Evolutionary conservation across 768 basidiomycete species (phyloP).

Genomic region (Galerina marginata): DNA sequence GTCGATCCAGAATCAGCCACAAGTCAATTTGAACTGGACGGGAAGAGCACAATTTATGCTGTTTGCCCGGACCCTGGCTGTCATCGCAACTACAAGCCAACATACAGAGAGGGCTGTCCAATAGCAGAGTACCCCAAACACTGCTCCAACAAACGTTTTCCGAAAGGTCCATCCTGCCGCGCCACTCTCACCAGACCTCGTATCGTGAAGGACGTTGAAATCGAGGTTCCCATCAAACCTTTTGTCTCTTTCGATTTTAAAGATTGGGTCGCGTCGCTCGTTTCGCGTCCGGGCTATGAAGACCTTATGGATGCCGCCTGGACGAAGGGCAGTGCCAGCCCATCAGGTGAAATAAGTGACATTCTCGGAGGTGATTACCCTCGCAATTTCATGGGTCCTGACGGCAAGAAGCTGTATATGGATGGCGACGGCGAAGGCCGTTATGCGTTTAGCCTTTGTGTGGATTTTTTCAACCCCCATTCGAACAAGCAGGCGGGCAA

Average conservation of each 20-base stretch:
- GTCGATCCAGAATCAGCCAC: not conserved
- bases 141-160: slow-evolving; percentile 10
- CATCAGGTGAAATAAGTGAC: not conserved
- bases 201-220: slow-evolving; percentile 7
- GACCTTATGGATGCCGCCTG: slow-evolving; percentile 21
- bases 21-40: too few relatives aligned
- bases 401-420: not conserved
- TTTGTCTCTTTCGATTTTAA: slow-evolving; percentile 23
- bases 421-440: too few relatives aligned
- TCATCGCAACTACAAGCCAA: slow-evolving; percentile 19
- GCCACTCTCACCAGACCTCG: slow-evolving; percentile 7
- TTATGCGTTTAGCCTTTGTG: not conserved
- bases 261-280: slow-evolving; percentile 32
- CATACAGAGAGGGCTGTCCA: not conserved
- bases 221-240: not conserved
- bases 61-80: not conserved
- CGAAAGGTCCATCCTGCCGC: slow-evolving; percentile 8
- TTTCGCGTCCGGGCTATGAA: slow-evolving; percentile 31
- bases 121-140: slow-evolving; percentile 18
- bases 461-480: slow-evolving; percentile 39
- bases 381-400: slow-evolving; percentile 4
- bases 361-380: not conserved
- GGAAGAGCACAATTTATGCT: too few relatives aligned
- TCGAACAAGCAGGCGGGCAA: slow-evolving; percentile 31
- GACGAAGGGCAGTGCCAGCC: not conserved